These are phyloP conservation scores for Leishmania braziliensis DNA, from an alignment of 208 protist genomes.

Conservation along the genomic window DNA sequence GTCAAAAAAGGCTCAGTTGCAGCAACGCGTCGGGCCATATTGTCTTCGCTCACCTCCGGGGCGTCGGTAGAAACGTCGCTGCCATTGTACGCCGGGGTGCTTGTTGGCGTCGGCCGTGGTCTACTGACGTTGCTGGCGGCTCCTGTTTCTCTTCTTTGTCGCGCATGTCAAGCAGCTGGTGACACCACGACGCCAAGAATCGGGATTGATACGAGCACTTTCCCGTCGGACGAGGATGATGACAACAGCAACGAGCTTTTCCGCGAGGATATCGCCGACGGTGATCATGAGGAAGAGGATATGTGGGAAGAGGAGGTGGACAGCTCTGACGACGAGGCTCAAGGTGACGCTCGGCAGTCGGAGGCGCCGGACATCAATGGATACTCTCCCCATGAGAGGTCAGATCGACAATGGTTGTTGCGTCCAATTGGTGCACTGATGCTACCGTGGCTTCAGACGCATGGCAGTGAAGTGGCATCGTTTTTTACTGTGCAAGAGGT, in stretches of 20 bases:
- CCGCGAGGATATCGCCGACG: constrained; percentile 4
- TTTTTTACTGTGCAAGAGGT: constrained; percentile 29
- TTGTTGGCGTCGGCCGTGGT: constrained; percentile 26
- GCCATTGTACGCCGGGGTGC: constrained; percentile 25
- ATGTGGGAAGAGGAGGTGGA: constrained; percentile 27
- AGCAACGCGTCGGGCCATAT: background rate
- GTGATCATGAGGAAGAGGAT: constrained; percentile 21
- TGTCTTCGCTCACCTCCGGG: background rate
- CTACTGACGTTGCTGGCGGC: constrained; percentile 22
- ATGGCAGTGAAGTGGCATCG: constrained; percentile 20
- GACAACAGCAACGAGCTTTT: constrained; percentile 21
- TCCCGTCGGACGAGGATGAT: constrained; percentile 5
- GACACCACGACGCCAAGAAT: constrained; percentile 4
- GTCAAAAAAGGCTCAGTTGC: background rate
- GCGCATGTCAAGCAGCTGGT: constrained; percentile 7
- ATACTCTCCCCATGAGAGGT: background rate
- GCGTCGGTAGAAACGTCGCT: constrained; percentile 21
- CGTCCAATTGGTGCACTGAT: constrained; percentile 16
- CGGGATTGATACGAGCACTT: background rate
- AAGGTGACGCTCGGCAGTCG: background rate
- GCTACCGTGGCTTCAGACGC: constrained; percentile 27
- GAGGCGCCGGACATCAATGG: background rate
- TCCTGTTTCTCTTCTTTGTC: background rate
- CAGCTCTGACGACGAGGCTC: background rate
- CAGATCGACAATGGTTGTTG: constrained; percentile 11